phyloP scores from a whole-genome alignment of 345 rosid species.

The Populus pruinosa region DNA sequence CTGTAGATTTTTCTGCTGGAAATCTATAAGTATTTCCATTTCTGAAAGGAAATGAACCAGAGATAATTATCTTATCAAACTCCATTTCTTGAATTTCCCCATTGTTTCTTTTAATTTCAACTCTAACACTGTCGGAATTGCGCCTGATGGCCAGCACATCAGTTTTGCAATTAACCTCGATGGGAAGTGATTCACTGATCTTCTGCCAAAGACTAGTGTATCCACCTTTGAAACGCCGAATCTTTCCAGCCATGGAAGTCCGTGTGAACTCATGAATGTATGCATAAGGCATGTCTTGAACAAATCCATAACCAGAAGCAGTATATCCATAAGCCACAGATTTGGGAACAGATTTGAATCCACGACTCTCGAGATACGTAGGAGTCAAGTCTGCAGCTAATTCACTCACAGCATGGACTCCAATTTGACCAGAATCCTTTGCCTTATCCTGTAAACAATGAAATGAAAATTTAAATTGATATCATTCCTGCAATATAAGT shows the following conservation, averaged over 20 bases:
- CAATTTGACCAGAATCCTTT: constrained; percentile 41
- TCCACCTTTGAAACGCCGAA: constrained; percentile 58
- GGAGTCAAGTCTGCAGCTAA: constrained; percentile 56
- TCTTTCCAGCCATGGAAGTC: constrained; percentile 75
- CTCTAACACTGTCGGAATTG: constrained; percentile 28
- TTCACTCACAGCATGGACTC: constrained; percentile 59
- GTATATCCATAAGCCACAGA: constrained; percentile 69
- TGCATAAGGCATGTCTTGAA: constrained; percentile 69
- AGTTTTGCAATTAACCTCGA: constrained; percentile 38
- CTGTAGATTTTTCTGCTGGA: constrained; percentile 32
- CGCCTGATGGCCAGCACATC: constrained; percentile 50
- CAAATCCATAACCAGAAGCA: constrained; percentile 68
- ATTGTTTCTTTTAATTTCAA: constrained; percentile 28
- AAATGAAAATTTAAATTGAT: not conserved
- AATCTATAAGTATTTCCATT: constrained; percentile 51
- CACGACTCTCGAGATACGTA: constrained; percentile 39
- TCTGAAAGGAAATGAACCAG: constrained; percentile 52
- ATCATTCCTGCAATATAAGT: not conserved
- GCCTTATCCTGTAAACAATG: constrained; percentile 48
- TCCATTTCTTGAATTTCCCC: constrained; percentile 41
- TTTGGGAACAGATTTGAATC: constrained; percentile 46
- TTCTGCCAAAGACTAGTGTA: constrained; percentile 56
- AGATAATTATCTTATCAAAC: constrained; percentile 56
- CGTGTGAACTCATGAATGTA: constrained; percentile 64
- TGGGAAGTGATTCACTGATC: constrained; percentile 41